A percentile compares a stretch with the other conserved stretches of the same genome.
Evolutionary conservation across 2,329 filamentous ascomycete genomes (phyloP).

Genomic region (Knufia fluminis): DNA sequence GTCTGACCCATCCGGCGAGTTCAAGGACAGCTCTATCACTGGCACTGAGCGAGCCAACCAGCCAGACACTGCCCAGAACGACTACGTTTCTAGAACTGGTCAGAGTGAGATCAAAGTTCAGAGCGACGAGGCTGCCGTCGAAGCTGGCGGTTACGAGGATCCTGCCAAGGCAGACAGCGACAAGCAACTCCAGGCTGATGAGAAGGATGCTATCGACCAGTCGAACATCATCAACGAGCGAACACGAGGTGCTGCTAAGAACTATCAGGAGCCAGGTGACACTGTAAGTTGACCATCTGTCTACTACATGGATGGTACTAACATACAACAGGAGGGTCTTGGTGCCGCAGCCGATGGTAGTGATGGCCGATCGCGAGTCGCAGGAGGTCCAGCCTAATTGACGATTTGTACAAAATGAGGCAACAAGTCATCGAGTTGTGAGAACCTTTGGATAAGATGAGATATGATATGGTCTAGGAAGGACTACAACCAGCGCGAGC

Average conservation of each 20-base stretch:
- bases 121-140: slow-evolving; percentile 37
- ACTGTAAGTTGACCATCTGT: slow-evolving; percentile 33
- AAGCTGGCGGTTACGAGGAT: slow-evolving; percentile 34
- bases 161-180: slow-evolving; percentile 38
- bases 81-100: slow-evolving; percentile 39
- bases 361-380: neutral
- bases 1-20: neutral
- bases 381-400: neutral
- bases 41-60: slow-evolving; percentile 11
- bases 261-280: slow-evolving; percentile 44
- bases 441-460: too few relatives aligned
- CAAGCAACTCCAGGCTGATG: slow-evolving; percentile 38
- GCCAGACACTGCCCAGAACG: slow-evolving; percentile 29
- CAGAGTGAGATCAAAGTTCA: slow-evolving; percentile 40
- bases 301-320: slow-evolving; percentile 24
- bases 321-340: neutral
- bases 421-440: too few relatives aligned
- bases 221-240: slow-evolving; percentile 39
- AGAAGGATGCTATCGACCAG: slow-evolving; percentile 41
- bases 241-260: slow-evolving; percentile 40
- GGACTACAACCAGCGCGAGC: neutral
- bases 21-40: slow-evolving; percentile 20
- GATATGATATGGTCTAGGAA: neutral
- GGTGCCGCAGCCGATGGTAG: neutral
- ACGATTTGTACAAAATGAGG: too few relatives aligned